Conservation (phyloP, 2,329 filamentous ascomycete genomes). For the Trichophyton equinum region DNA sequence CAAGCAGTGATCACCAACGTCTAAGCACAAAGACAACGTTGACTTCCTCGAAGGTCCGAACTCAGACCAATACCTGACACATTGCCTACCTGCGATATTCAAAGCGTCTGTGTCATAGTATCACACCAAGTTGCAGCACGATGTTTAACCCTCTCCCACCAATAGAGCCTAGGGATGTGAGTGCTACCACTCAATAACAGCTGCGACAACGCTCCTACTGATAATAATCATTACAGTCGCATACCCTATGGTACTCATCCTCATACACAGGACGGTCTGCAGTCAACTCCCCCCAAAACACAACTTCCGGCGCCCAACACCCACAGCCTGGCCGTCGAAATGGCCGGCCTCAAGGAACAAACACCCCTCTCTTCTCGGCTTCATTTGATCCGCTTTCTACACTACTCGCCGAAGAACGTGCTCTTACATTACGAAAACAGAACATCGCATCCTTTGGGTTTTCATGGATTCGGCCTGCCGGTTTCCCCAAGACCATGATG, state of each 20-base stretch:
- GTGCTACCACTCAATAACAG: slow-evolving; percentile 21
- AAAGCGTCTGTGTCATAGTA: not conserved
- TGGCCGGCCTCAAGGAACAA: slow-evolving; percentile 17
- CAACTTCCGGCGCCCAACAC: not conserved
- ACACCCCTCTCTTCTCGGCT: slow-evolving; percentile 21
- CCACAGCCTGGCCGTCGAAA: slow-evolving; percentile 35
- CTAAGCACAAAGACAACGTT: not conserved
- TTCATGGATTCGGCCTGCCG: slow-evolving; percentile 80
- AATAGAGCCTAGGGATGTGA: slow-evolving; percentile 56
- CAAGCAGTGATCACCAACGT: not conserved
- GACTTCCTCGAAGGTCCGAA: not conserved
- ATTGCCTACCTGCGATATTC: not conserved
- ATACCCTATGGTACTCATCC: slow-evolving; percentile 61
- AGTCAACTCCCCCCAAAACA: not conserved
- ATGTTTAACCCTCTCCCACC: slow-evolving; percentile 56
- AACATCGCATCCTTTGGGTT: slow-evolving; percentile 81
- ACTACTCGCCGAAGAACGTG: slow-evolving; percentile 63
- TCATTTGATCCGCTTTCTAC: slow-evolving; percentile 53
- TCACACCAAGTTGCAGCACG: slow-evolving; percentile 11
- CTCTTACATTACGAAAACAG: slow-evolving; percentile 60
- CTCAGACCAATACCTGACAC: not conserved
- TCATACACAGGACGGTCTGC: slow-evolving; percentile 22
- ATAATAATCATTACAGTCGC: slow-evolving; percentile 40
- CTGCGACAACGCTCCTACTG: not conserved
- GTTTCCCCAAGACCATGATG: slow-evolving; percentile 76